Conservation (phyloP, 495 filamentous ascomycete genomes). For the Hypoxylon fragiforme region DNA sequence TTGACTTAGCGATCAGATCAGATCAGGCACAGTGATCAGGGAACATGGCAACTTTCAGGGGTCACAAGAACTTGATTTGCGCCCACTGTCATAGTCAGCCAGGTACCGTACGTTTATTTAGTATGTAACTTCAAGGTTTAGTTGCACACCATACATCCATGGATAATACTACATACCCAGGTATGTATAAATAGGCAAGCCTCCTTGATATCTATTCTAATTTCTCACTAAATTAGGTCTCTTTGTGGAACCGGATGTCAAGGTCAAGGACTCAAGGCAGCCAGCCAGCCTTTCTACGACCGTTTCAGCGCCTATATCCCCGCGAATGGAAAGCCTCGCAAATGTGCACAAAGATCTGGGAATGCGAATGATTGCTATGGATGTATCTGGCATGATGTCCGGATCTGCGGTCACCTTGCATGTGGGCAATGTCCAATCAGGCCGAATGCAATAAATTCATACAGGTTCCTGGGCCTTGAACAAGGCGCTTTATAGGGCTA, state of each 20-base stretch:
- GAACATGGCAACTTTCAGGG: constrained; percentile 13
- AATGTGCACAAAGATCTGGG: constrained; percentile 8
- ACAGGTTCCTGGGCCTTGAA: constrained; percentile 1
- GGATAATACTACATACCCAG: too few relatives aligned
- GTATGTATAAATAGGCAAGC: too few relatives aligned
- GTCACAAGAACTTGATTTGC: too few relatives aligned
- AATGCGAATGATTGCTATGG: constrained; percentile 6
- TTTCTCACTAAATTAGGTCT: too few relatives aligned
- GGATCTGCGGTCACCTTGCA: constrained; percentile 21
- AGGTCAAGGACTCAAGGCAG: too few relatives aligned
- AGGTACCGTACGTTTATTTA: too few relatives aligned
- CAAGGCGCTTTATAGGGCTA: neutral
- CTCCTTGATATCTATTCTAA: too few relatives aligned
- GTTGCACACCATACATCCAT: too few relatives aligned
- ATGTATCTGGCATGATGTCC: constrained; percentile 23
- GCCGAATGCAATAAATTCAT: neutral
- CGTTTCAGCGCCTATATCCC: constrained; percentile 12
- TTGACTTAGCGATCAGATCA: too few relatives aligned
- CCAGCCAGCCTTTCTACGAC: neutral
- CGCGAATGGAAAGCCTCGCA: constrained; percentile 19
- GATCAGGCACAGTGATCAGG: too few relatives aligned
- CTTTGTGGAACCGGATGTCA: constrained; percentile 4
- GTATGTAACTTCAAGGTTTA: too few relatives aligned
- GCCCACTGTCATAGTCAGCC: too few relatives aligned
- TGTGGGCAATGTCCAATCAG: constrained; percentile 5